Evolutionary conservation across 805 yeast genomes (phyloP), one percentile per base, ranked within the genome.

Genomic region (Teunomyces barrocoloradensis): DNA sequence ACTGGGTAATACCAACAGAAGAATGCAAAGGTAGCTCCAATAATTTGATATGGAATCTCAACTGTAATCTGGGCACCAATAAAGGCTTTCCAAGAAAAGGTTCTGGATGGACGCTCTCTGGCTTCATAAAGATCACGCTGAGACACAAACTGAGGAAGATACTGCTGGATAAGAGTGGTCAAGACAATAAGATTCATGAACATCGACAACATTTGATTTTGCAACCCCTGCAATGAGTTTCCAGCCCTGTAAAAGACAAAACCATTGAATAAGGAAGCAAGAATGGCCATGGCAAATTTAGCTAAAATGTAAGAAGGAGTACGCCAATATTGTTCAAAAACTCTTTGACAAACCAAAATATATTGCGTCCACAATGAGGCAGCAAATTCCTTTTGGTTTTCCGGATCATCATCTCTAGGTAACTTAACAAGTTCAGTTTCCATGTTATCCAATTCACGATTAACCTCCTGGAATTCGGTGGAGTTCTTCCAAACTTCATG

Each of bases 201-300:
- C 42, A 84, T 60, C 2, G 90, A 74, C 57, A 85, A 79, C 89
- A 87, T 82, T 69, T 85, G 87, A 63, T 60, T 87, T 84, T 81
- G 66, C 27, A 61, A 47, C 1, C 65, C 66, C 40, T 60, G 61
- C 32, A 66, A 25, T 37, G 52, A 59, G 36, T 25, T 45, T 27
- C 46, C 42, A 9, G 56, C 45, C 30, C 49, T 53, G 47, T 40
- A 54, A 37, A 54, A 54, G 15, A 50, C 43, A 25, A 54, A 54
- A 2, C 58, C 58, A 30, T 54, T 54, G 50, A 52, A 54, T 2
- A 49, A 37, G 1, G 56, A 45, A 4, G 56, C 39, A 7, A 45
- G 17, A 4, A 54, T 33, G 2, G 55, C 48, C 53, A 54, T 39
- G 5, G 47, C 29, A 17, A 51, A 32, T 42, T 54, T 54, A 6